Evolutionary conservation across 1,284 basidiomycete genomes (phyloP).

Genomic region (Filobasidium uniguttulatum): DNA sequence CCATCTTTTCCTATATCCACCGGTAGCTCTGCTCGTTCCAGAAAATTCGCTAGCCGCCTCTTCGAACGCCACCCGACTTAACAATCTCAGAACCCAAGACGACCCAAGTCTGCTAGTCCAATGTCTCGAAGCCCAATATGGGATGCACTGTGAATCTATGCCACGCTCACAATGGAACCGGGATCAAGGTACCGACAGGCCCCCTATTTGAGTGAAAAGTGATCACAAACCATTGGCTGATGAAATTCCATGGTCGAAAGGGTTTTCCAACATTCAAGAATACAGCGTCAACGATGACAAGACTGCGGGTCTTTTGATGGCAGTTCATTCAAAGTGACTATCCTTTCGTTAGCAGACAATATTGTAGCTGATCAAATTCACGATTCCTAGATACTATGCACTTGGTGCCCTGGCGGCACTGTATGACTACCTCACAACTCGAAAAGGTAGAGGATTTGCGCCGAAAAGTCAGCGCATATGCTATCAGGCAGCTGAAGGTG

Average conservation of each 20-base stretch:
- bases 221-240: background rate
- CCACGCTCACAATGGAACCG: slow-evolving; percentile 71
- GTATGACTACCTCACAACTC: slow-evolving; percentile 61
- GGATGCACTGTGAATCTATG: slow-evolving; percentile 51
- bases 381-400: slow-evolving; percentile 63
- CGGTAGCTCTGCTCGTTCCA: slow-evolving; percentile 58
- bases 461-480: slow-evolving; percentile 60
- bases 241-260: slow-evolving; percentile 41
- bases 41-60: slow-evolving; percentile 48
- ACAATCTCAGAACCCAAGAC: background rate
- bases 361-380: too few species aligned
- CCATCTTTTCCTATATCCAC: slow-evolving; percentile 63
- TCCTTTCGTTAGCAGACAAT: background rate
- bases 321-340: slow-evolving; percentile 58
- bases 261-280: slow-evolving; percentile 59
- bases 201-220: background rate
- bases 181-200: slow-evolving; percentile 44
- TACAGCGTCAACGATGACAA: slow-evolving; percentile 63
- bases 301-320: slow-evolving; percentile 56
- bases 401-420: slow-evolving; percentile 70
- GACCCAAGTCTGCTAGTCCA: slow-evolving; percentile 48
- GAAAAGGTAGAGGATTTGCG: slow-evolving; percentile 55
- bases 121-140: slow-evolving; percentile 60
- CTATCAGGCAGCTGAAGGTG: slow-evolving; percentile 56
- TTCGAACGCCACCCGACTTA: slow-evolving; percentile 19